These are phyloP conservation scores for Metarhizium brunneum DNA, from an alignment of 2,329 filamentous ascomycete genomes.

Conservation along the genomic window DNA sequence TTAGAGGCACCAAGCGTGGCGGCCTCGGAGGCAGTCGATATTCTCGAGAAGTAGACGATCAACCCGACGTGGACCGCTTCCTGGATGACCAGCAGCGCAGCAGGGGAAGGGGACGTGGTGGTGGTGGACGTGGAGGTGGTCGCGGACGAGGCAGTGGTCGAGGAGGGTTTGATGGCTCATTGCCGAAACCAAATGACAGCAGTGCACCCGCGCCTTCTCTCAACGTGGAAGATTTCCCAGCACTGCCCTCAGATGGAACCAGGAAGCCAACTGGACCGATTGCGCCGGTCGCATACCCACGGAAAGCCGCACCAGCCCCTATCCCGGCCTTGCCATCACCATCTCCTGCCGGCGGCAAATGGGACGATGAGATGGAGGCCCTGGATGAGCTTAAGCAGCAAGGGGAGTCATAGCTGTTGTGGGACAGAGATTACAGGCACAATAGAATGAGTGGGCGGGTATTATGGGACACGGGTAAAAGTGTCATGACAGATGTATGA, in stretches of 20 bases:
- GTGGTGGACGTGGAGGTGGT: conserved; percentile 24
- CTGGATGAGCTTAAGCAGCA: conserved; percentile 29
- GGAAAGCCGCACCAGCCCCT: not conserved
- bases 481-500: not conserved
- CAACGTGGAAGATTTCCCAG: conserved; percentile 26
- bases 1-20: conserved; percentile 26
- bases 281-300: conserved; percentile 3
- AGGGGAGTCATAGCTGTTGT: not conserved
- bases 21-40: conserved; percentile 35
- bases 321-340: conserved; percentile 16
- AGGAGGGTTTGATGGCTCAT: conserved; percentile 7
- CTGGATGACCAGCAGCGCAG: conserved; percentile 25
- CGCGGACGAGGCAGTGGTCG: conserved; percentile 22
- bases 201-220: conserved; percentile 13
- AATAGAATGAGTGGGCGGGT: not conserved
- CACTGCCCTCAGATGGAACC: conserved; percentile 18
- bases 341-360: conserved; percentile 30
- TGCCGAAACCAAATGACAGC: conserved; percentile 7
- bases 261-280: conserved; percentile 14
- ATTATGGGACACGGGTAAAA: not conserved
- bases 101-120: conserved; percentile 21
- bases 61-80: conserved; percentile 27
- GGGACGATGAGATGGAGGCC: conserved; percentile 51
- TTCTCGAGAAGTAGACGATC: conserved; percentile 24
- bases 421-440: not conserved